Evolutionary conservation across 78 protist genomes (phyloP).

Genomic region (Emiliania huxleyi): DNA sequence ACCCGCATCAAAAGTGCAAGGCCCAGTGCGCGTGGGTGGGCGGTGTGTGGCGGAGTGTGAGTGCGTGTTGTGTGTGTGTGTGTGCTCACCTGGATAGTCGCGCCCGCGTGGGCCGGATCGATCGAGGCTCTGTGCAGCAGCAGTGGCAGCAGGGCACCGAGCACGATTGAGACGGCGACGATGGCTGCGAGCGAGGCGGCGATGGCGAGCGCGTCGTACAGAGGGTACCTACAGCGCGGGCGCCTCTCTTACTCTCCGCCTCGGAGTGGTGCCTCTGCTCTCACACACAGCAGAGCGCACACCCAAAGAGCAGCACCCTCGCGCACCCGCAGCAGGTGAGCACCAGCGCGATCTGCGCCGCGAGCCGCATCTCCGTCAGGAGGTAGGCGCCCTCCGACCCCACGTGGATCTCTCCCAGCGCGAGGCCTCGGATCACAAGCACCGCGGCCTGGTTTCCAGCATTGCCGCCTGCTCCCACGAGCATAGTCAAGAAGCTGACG

Average conservation of each 20-base stretch:
- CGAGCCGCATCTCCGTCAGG: background rate
- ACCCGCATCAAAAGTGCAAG: too few relatives aligned
- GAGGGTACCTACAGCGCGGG: too few relatives aligned
- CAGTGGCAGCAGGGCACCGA: conserved; percentile 54
- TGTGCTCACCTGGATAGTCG: conserved; percentile 41
- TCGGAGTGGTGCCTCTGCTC: too few relatives aligned
- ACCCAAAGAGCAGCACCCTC: conserved; percentile 34
- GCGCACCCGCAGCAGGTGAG: background rate
- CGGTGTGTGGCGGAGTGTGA: too few relatives aligned
- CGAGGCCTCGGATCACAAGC: conserved; percentile 30
- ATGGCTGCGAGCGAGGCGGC: conserved; percentile 10
- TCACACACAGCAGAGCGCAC: too few relatives aligned
- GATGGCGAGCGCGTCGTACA: conserved; percentile 16
- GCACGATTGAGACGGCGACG: background rate
- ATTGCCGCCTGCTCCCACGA: conserved; percentile 65
- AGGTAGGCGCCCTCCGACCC: background rate
- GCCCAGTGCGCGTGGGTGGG: too few relatives aligned
- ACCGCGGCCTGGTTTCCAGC: conserved; percentile 46
- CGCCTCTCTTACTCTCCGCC: too few relatives aligned
- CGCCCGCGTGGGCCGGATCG: conserved; percentile 51
- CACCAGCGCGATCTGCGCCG: background rate
- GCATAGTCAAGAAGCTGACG: conserved; percentile 55
- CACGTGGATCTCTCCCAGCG: background rate
- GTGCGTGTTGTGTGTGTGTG: too few relatives aligned
- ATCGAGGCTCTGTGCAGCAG: background rate